Evolutionary conservation across 73 alveolate species (phyloP).

Genomic region (Paramecium sexaurelia): DNA sequence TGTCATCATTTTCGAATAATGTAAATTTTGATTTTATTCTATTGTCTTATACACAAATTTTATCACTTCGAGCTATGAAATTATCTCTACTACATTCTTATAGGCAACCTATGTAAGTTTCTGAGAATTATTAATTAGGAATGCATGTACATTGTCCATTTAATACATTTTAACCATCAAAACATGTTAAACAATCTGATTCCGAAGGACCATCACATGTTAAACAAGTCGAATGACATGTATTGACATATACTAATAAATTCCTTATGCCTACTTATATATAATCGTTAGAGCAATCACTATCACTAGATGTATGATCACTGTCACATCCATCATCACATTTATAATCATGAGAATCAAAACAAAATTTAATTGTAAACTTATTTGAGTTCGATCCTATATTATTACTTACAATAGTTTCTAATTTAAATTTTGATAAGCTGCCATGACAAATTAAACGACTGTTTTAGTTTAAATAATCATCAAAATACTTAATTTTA

Average conservation of each 20-base stretch:
- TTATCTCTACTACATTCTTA: neutral
- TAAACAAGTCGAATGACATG: conserved; percentile 15
- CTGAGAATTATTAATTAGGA: neutral
- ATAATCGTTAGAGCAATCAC: neutral
- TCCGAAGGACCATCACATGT: conserved; percentile 48
- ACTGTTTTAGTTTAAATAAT: neutral
- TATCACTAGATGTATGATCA: neutral
- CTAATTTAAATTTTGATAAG: neutral
- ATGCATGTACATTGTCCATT: neutral
- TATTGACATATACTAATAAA: neutral
- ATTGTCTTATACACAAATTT: neutral
- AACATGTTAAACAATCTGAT: neutral
- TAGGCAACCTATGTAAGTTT: neutral
- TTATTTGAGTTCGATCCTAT: neutral
- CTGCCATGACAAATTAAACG: neutral
- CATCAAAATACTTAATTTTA: neutral
- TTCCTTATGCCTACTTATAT: conserved; percentile 5
- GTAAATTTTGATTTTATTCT: neutral
- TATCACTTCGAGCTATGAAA: neutral
- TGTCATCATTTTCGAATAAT: neutral
- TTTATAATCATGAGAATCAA: neutral
- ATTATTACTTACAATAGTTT: neutral
- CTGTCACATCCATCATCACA: neutral
- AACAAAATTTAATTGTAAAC: neutral
- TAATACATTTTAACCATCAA: neutral